These are phyloP conservation scores for Phialophora expanda DNA, from an alignment of 2,329 filamentous ascomycete genomes.

Conservation along the genomic window DNA sequence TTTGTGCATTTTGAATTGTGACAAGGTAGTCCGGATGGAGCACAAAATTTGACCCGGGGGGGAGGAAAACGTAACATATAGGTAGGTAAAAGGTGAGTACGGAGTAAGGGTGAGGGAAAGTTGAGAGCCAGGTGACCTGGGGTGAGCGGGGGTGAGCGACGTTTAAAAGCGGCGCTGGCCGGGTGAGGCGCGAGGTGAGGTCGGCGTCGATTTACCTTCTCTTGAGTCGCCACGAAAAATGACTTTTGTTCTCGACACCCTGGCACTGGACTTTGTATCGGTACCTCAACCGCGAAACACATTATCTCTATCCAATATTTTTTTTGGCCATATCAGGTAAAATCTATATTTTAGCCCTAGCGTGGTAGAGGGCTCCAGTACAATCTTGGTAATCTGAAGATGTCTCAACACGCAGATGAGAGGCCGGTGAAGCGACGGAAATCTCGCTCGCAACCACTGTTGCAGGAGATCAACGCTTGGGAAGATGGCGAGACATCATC, in stretches of 20 bases:
- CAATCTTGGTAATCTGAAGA: background rate
- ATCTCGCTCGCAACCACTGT: background rate
- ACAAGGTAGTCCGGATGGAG: too few relatives aligned
- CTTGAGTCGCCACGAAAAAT: background rate
- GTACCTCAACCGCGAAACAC: background rate
- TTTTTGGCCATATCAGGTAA: background rate
- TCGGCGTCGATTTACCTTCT: too few relatives aligned
- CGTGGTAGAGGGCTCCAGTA: background rate
- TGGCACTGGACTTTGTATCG: background rate
- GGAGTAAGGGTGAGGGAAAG: too few relatives aligned
- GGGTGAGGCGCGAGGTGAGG: too few relatives aligned
- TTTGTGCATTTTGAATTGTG: too few relatives aligned
- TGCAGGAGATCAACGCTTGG: background rate
- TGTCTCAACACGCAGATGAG: background rate
- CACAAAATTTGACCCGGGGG: too few relatives aligned
- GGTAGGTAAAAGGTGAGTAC: too few relatives aligned
- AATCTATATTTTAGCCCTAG: background rate
- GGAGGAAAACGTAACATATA: too few relatives aligned
- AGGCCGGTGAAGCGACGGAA: background rate
- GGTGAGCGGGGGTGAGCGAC: too few relatives aligned
- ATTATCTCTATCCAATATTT: background rate
- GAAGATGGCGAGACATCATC: background rate
- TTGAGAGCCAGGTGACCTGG: too few relatives aligned
- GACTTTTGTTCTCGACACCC: background rate
- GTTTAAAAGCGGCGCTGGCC: too few relatives aligned